Conservation (phyloP, 2,329 filamentous ascomycete genomes). For the Neurospora crassa region DNA sequence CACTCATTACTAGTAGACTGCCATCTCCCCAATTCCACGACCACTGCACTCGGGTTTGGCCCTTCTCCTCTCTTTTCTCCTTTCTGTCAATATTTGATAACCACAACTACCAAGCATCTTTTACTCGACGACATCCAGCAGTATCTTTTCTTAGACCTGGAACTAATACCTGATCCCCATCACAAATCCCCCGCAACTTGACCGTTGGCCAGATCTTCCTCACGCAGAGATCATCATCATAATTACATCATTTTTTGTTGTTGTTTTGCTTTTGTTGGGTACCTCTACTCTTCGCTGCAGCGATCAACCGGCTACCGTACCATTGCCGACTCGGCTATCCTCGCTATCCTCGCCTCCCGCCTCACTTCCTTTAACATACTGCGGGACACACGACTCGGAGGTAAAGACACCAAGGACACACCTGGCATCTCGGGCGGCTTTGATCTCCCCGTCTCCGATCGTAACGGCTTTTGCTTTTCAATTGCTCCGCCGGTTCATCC, state of each 20-base stretch:
- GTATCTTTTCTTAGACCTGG: background rate
- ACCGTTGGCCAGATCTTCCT: background rate
- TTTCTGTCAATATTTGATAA: too few species aligned
- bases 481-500: background rate
- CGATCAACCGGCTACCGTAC: background rate
- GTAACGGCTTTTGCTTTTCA: too few species aligned
- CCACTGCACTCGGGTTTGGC: background rate
- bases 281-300: background rate
- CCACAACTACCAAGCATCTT: background rate
- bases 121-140: background rate
- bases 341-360: background rate
- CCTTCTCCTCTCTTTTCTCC: background rate
- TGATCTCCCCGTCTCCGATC: background rate
- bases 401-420: background rate
- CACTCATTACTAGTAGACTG: background rate
- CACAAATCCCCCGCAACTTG: background rate
- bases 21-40: background rate
- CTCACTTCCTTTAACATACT: background rate
- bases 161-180: background rate
- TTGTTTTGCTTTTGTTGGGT: background rate
- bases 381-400: background rate
- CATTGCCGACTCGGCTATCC: background rate
- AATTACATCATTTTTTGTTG: background rate
- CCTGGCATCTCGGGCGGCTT: background rate
- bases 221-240: background rate